A percentile compares a stretch with the other conserved stretches of the same genome.
Evolutionary conservation across 805 yeast species (phyloP).

Genomic region (Jamesozyma rosinii): DNA sequence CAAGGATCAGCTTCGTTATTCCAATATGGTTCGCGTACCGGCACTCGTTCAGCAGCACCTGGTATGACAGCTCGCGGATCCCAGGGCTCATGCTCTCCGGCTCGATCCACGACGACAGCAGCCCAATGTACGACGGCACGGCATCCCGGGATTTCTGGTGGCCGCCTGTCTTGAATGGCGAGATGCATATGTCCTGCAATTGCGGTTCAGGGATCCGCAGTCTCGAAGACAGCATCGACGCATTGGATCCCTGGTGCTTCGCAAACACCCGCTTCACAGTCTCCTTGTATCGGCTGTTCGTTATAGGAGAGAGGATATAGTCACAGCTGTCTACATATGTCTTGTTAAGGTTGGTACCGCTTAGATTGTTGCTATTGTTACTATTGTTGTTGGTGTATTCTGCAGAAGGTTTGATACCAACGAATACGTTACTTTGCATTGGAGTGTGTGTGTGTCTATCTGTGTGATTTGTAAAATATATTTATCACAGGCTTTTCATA

Average conservation of each 20-base stretch:
- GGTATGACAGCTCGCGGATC: slow-evolving; percentile 45
- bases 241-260: background rate
- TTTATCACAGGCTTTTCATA: no score
- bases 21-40: slow-evolving; percentile 53
- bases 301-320: slow-evolving; percentile 44
- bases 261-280: slow-evolving; percentile 26
- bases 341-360: slow-evolving; percentile 22
- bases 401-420: slow-evolving; percentile 42
- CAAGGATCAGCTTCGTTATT: slow-evolving; percentile 43
- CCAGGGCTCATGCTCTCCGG: slow-evolving; percentile 44
- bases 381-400: slow-evolving; percentile 15
- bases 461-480: background rate
- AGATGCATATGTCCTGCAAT: slow-evolving; percentile 27
- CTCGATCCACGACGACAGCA: slow-evolving; percentile 63
- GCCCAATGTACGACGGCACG: slow-evolving; percentile 37
- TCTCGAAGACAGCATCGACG: background rate
- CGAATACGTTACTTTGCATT: slow-evolving; percentile 30
- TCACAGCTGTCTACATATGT: slow-evolving; percentile 32
- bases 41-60: slow-evolving; percentile 51
- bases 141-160: background rate
- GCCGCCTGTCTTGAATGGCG: slow-evolving; percentile 17
- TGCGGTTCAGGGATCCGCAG: slow-evolving; percentile 26
- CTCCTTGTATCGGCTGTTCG: slow-evolving; percentile 42
- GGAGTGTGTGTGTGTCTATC: no score
- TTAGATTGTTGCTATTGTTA: no score